These are phyloP conservation scores for Amylocarpus encephaloides DNA, from an alignment of 2,329 filamentous ascomycete genomes.

Conservation along the genomic window DNA sequence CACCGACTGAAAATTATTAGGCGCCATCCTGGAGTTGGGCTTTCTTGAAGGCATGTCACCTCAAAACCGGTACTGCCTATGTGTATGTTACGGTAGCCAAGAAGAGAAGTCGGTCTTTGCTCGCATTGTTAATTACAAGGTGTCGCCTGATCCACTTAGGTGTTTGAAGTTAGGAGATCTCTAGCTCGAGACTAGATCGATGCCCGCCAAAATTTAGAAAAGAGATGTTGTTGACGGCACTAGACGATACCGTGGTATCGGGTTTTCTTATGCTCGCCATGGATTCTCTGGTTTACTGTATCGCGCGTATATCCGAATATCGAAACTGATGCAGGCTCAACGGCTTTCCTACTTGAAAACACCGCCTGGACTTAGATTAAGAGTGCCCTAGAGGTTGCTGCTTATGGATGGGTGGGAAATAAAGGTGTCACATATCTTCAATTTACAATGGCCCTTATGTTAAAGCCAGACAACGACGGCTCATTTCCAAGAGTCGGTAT, in stretches of 20 bases:
- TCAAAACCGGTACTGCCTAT: too few species aligned
- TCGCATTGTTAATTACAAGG: neutral
- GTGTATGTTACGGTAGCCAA: too few species aligned
- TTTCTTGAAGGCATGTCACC: neutral
- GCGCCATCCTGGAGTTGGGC: neutral
- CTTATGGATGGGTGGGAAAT: neutral
- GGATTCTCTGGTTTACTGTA: too few species aligned
- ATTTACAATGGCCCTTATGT: neutral
- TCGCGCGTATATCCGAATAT: too few species aligned
- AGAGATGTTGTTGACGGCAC: too few species aligned
- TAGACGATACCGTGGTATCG: too few species aligned
- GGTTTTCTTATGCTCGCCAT: too few species aligned
- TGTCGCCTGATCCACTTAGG: neutral
- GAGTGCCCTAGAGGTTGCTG: neutral
- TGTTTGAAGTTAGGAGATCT: neutral
- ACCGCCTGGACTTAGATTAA: neutral
- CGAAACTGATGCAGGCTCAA: too few species aligned
- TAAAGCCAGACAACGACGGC: neutral
- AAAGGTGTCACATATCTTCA: neutral
- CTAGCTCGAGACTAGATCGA: neutral
- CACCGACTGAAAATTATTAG: neutral
- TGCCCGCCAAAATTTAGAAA: too few species aligned
- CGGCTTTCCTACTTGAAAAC: too few species aligned
- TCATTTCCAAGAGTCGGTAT: neutral
- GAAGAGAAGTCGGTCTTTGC: neutral